Percentiles rank a stretch among this genome's conserved stretches.
Conservation (phyloP, 371 early-diverging fungal species). For the Mortierella polycephala region DNA sequence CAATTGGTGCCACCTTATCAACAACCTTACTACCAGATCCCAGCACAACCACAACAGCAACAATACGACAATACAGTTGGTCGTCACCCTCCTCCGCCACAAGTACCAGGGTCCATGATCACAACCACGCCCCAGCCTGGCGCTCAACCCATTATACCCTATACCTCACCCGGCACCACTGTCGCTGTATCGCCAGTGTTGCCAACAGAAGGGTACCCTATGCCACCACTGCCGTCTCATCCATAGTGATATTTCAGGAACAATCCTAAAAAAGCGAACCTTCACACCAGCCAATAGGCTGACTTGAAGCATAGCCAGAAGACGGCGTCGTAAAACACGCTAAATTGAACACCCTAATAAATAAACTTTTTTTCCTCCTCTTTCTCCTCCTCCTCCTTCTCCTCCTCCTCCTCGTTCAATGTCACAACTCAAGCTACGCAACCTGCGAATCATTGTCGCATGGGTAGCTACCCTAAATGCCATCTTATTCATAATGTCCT, state of each 20-base stretch:
- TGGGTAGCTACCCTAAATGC: neutral
- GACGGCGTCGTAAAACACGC: no score
- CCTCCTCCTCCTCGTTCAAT: neutral
- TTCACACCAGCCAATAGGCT: no score
- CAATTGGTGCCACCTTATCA: neutral
- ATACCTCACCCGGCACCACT: constrained; percentile 28
- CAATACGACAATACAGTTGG: constrained; percentile 10
- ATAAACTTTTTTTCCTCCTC: no score
- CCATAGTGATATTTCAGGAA: no score
- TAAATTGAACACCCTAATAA: no score
- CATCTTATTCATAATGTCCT: neutral
- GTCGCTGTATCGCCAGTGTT: constrained; percentile 33
- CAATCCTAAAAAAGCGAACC: no score
- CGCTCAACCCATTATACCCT: constrained; percentile 26
- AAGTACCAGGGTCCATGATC: constrained; percentile 24
- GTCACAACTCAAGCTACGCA: constrained; percentile 1
- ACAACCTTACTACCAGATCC: constrained; percentile 5
- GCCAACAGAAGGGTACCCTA: no score
- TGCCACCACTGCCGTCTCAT: no score
- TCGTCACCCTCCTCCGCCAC: neutral
- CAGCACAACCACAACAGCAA: constrained; percentile 4
- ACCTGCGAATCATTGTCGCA: neutral
- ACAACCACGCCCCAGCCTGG: constrained; percentile 41
- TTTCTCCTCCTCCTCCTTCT: no score
- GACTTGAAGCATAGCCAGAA: no score